Evolutionary conservation across 2,329 filamentous ascomycete genomes (phyloP), one percentile per base, ranked within the genome.

Genomic region (Colletotrichum somersetense): DNA sequence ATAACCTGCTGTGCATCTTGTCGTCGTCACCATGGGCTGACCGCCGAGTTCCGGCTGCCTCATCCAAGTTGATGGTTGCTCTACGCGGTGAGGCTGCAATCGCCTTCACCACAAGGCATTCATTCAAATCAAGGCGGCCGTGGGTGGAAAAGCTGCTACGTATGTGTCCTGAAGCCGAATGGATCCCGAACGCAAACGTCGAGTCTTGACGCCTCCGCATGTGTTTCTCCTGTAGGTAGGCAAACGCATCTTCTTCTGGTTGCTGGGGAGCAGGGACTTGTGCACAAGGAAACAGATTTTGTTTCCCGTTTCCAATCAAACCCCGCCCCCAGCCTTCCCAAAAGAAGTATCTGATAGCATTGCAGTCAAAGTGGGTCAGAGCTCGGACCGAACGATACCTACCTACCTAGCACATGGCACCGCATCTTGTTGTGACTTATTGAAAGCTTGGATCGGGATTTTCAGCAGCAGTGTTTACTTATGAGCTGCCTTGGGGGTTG

Each of bases 291-390:
- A 52, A 23, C 38, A 11, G 44, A 12, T 11, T 52, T 40, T 35
- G 20, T 30, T 50, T 62, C 26, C 30, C 58, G 14, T 30, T 50
- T 62, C 30, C 30, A n/a, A 40, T 50, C 20, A 23, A 26, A 8
- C 44, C 44, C 35, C 20, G 30, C 35, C 35, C 62, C 62, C 62
- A 63, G 48, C 46, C 48, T 53, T 63, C 62, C 48, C 26, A 63
- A 12, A 23, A 42, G 33, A 50, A 50, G 20, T 33, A 14, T 42
- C 48, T 56, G 48, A 56, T 26, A 48, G 46, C 48, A 33, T 61
- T 61, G 55, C 46, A 59, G 63, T 35, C 55, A 56, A 56, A 30
- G 35, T 65, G 61, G n/a, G 53, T 50, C 26, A 53, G 53, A 35
- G 53, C 44, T 40, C 48, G 30, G 33, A 48, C 50, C 42, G 20